These are phyloP conservation scores for Alternaria alternata DNA, from an alignment of 2,329 filamentous ascomycete species.

Conservation along the genomic window DNA sequence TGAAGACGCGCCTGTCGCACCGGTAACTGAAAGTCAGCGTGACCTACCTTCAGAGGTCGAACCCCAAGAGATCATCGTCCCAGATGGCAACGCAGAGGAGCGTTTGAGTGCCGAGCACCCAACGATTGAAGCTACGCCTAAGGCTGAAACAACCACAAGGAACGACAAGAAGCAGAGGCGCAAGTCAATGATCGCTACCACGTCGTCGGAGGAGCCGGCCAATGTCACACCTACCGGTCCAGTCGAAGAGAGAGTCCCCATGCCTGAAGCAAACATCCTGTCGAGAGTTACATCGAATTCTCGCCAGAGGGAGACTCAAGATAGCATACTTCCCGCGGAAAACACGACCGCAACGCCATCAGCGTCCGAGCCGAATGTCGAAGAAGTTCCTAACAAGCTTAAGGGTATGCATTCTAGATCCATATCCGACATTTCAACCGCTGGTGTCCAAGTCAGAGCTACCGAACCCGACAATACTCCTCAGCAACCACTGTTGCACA, in stretches of 20 bases:
- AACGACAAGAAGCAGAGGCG: constrained; percentile 30
- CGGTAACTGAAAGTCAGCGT: background rate
- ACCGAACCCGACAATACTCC: background rate
- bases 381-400: constrained; percentile 18
- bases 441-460: background rate
- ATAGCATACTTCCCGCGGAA: background rate
- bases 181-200: constrained; percentile 22
- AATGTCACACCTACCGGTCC: background rate
- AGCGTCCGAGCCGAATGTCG: constrained; percentile 3
- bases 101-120: background rate
- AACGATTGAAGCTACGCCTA: constrained; percentile 8
- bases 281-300: background rate
- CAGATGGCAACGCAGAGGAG: background rate
- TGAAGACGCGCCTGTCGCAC: background rate
- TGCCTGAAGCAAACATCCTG: background rate
- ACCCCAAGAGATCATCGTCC: background rate
- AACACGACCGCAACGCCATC: constrained; percentile 11
- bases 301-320: background rate
- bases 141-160: constrained; percentile 7
- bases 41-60: background rate
- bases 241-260: background rate
- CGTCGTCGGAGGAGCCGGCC: constrained; percentile 6
- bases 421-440: constrained; percentile 11
- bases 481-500: constrained; percentile 34
- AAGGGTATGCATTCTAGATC: constrained; percentile 32